Conservation (phyloP, 108 stramenopile species). For the Skeletonema potamos region DNA sequence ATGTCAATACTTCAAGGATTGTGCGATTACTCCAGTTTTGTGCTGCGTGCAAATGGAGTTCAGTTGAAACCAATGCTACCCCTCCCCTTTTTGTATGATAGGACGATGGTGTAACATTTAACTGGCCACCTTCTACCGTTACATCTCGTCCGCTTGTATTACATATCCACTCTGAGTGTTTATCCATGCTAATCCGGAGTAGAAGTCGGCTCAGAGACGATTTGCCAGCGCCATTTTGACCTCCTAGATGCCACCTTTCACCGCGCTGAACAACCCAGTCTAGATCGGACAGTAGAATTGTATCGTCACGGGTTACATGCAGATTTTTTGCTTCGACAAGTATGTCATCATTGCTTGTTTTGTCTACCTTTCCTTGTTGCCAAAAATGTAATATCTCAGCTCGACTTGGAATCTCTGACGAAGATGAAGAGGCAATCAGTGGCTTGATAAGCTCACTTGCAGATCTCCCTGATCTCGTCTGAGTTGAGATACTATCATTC, state of each 20-base stretch:
- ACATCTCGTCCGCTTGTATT: conserved; percentile 10
- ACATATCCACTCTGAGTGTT: neutral
- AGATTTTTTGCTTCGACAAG: conserved; percentile 18
- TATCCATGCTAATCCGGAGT: conserved; percentile 22
- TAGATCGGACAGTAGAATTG: conserved; percentile 51
- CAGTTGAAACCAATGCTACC: conserved; percentile 79
- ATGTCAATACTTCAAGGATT: conserved; percentile 19
- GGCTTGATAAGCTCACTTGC: conserved; percentile 38
- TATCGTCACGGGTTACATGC: conserved; percentile 31
- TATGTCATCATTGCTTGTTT: conserved; percentile 1
- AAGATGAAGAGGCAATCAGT: conserved; percentile 5
- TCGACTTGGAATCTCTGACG: conserved; percentile 4
- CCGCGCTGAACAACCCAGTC: conserved; percentile 63
- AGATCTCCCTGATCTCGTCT: conserved; percentile 23
- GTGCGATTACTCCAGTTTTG: conserved; percentile 28
- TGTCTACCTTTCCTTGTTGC: conserved; percentile 7
- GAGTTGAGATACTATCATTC: conserved; percentile 22
- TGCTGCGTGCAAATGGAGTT: conserved; percentile 64
- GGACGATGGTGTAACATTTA: conserved; percentile 17
- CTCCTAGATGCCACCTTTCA: conserved; percentile 73
- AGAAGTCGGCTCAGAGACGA: conserved; percentile 68
- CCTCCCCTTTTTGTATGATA: conserved; percentile 12
- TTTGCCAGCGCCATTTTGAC: conserved; percentile 78
- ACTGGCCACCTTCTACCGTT: conserved; percentile 10
- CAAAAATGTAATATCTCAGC: conserved; percentile 25